Evolutionary conservation across 768 basidiomycete genomes (phyloP), one percentile per base, ranked within the genome.

Genomic region (Filobasidium wieringae): DNA sequence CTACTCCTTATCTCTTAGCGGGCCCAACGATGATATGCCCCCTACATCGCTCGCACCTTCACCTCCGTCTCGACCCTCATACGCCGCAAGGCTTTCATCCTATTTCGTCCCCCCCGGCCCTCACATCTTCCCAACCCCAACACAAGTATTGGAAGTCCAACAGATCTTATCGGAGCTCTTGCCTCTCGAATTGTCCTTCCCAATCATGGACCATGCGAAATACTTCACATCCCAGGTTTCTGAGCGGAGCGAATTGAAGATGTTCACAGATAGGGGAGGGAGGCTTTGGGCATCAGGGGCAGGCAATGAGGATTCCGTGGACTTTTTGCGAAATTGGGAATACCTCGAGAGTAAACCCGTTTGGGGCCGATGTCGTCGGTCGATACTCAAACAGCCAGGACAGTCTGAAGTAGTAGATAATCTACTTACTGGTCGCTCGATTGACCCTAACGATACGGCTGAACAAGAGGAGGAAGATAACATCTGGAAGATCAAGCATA

Each of bases 401-500:
- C 11, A 19, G 24, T 19, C 43, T 12, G 43, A 26, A 14, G 22
- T 11, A 14, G 3, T 22, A 14, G 43, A 47, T 4, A 11, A 11
- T 11, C 14, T 11, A 47, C 19, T 14, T 19, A 4, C 17, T 4
- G 7, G 2, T 4, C 17, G 22, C 19, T 14, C 14, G 5, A 26
- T 22, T 5, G 43, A 47, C 7, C 15, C 9, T 47, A 14, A 24
- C 43, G 43, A 6, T 14, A 22, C 43, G 7, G 22, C 43, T 14
- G 4, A 5, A 11, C 5, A 5, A 15, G 37, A 40, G 4, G 37
- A 40, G 37, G 4, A 4, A 5, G 37, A 40, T 3, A 11, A 40
- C 43, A 14, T 47, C 43, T 53, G 52, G 52, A n/a, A 27, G 33
- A 53, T 53, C 33, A 37, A 36, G 30, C 19, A 53, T 15, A 53